These are phyloP conservation scores for Leccinum olivaceoglutinosum DNA, from an alignment of 1,284 basidiomycete genomes.

Conservation along the genomic window DNA sequence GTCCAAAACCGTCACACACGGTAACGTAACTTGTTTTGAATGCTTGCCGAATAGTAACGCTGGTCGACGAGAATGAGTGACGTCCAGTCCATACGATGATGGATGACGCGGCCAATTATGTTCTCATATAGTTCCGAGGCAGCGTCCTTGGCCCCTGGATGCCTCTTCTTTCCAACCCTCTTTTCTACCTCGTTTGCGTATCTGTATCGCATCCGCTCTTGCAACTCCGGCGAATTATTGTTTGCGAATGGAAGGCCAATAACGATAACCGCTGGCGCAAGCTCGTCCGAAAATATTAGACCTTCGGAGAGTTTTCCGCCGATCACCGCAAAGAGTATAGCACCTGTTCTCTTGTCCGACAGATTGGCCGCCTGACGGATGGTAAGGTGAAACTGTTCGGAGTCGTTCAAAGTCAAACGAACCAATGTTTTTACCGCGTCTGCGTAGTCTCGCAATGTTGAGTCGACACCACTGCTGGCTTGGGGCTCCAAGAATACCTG, in stretches of 20 bases:
- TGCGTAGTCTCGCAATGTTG: slow-evolving; percentile 73
- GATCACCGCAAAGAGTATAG: slow-evolving; percentile 86
- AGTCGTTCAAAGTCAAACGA: slow-evolving; percentile 14
- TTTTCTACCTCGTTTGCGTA: slow-evolving; percentile 54
- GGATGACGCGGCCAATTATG: slow-evolving; percentile 84
- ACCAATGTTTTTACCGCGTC: slow-evolving; percentile 45
- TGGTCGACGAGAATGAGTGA: slow-evolving; percentile 79
- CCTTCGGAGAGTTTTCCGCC: slow-evolving; percentile 97
- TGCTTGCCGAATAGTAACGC: slow-evolving; percentile 65
- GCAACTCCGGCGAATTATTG: slow-evolving; percentile 82
- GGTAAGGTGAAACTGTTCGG: not conserved
- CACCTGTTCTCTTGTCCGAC: slow-evolving; percentile 48
- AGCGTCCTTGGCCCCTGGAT: slow-evolving; percentile 57
- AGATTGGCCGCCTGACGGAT: slow-evolving; percentile 16
- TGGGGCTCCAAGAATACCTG: slow-evolving; percentile 90
- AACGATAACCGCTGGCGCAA: slow-evolving; percentile 86
- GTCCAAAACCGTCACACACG: slow-evolving; percentile 68
- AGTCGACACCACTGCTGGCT: slow-evolving; percentile 71
- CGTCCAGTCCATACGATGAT: slow-evolving; percentile 86
- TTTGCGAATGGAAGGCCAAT: slow-evolving; percentile 94
- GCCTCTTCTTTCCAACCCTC: slow-evolving; percentile 30
- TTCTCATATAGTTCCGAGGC: slow-evolving; percentile 86
- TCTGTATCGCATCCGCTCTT: slow-evolving; percentile 82
- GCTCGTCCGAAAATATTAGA: slow-evolving; percentile 89
- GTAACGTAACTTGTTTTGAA: slow-evolving; percentile 72